Base-by-base conservation (phyloP, 2,329 filamentous ascomycete species). In the Thelonectria discophora region DNA sequence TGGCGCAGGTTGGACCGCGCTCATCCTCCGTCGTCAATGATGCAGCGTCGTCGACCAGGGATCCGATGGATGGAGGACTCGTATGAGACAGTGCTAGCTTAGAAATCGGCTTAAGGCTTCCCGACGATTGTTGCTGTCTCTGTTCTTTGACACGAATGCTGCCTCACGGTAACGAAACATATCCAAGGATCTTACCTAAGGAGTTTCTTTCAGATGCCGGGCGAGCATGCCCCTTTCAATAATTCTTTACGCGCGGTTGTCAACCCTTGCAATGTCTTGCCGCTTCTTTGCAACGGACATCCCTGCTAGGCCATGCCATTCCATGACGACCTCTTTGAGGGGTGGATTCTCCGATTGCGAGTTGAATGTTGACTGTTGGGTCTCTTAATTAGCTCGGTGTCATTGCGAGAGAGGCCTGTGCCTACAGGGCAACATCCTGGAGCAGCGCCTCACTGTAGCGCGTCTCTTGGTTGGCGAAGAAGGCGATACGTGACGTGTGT, bases 331-430 rank as follows among this genome's bases (percentile, higher is more conserved):
- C 24, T 21, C 42, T 42, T 43, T 53, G 49, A 32, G 37, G 42
- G 40, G 56, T 53, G 56, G 56, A 49, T 42, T 55, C 42, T 56
- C 46, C 39, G 27, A 50, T 4, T 55, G 54, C 46, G 51, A 34
- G 39, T 50, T 51, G 13, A 32, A 15, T 20, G 24, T 48, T 20
- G 24, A 48, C 32, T 55, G 52, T 21, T 30, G 21, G n/a, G 21
- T 18, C 15, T 27, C 42, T n/a, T 20, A n/a, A 4, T 24, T 37
- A 48, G 47, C 27, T 43, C 21, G 21, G 32, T 40, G 17, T n/a
- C 37, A n/a, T 17, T 24, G 18, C 43, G 9, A 34, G 9, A 34
- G 32, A 34, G 32, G 32, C 32, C 32, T 20, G 50, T 59, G 49
- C 51, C 21, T 47, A 17, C 45, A 27, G n/a, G 42, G 42, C 30